Conservation (phyloP, 1,139 yeast species). For the Candida pseudoviswanathii region DNA sequence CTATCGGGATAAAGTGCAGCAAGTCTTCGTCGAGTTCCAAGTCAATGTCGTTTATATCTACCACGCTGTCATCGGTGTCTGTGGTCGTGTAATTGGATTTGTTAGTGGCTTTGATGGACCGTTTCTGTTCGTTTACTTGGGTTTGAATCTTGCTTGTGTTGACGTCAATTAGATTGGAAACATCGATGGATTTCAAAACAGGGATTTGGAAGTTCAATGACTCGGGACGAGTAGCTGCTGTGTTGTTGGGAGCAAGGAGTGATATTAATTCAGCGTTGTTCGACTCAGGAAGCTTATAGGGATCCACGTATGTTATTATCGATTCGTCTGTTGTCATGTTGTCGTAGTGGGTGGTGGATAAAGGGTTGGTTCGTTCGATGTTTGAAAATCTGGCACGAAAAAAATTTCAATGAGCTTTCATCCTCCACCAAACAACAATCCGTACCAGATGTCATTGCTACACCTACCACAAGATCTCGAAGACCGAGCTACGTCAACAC, state of each 20-base stretch:
- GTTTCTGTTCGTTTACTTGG: slow-evolving; percentile 8
- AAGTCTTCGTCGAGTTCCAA: slow-evolving; percentile 13
- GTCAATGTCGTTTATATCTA: slow-evolving; percentile 15
- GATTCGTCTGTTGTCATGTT: background rate
- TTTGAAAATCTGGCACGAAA: background rate
- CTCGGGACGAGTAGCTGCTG: background rate
- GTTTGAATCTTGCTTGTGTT: slow-evolving; percentile 25
- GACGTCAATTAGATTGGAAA: slow-evolving; percentile 22
- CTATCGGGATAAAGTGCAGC: slow-evolving; percentile 24
- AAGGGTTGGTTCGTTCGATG: background rate
- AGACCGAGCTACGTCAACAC: too few relatives aligned
- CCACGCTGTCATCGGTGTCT: background rate
- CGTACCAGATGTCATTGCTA: background rate
- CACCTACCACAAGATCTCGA: slow-evolving; percentile 13
- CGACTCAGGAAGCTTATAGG: slow-evolving; percentile 20
- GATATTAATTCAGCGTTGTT: slow-evolving; percentile 19
- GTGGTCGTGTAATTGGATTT: background rate
- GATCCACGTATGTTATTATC: slow-evolving; percentile 12
- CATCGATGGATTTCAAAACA: slow-evolving; percentile 24
- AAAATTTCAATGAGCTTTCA: background rate
- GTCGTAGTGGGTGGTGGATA: background rate
- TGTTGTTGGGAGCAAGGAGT: slow-evolving; percentile 9
- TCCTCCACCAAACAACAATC: background rate
- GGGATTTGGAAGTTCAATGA: slow-evolving; percentile 22
- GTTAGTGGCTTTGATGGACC: background rate